Conservation (phyloP, 495 filamentous ascomycete species). For the Aspergillus funiculosus region DNA sequence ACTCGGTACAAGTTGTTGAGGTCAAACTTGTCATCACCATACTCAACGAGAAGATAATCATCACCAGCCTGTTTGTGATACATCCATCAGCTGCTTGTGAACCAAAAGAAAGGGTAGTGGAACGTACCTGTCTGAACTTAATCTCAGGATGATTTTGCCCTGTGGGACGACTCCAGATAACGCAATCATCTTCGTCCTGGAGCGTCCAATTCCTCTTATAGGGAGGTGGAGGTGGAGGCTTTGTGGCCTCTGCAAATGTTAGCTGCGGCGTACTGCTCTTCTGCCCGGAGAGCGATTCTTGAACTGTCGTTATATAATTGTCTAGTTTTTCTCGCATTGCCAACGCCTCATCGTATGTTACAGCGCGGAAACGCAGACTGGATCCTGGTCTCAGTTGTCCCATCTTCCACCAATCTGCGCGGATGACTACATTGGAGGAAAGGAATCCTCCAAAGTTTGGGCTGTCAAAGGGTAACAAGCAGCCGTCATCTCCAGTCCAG, state of each 20-base stretch:
- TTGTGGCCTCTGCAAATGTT: too few relatives aligned
- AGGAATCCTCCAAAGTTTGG: slow-evolving; percentile 58
- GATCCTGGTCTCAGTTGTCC: slow-evolving; percentile 58
- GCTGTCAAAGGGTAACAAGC: slow-evolving; percentile 53
- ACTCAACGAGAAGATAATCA: slow-evolving; percentile 49
- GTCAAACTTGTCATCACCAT: slow-evolving; percentile 45
- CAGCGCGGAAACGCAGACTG: slow-evolving; percentile 40
- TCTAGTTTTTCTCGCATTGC: slow-evolving; percentile 28
- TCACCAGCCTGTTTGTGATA: slow-evolving; percentile 42
- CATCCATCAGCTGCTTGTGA: background rate
- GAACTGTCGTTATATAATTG: slow-evolving; percentile 32
- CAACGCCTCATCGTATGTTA: slow-evolving; percentile 45
- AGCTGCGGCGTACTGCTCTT: too few relatives aligned
- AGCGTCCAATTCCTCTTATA: too few relatives aligned
- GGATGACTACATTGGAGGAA: slow-evolving; percentile 47
- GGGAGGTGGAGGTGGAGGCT: too few relatives aligned
- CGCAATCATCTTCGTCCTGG: too few relatives aligned
- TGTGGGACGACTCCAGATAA: too few relatives aligned
- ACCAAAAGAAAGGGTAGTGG: background rate
- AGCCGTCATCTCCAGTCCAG: slow-evolving; percentile 54
- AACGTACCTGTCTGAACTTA: slow-evolving; percentile 36
- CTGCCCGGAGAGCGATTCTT: too few relatives aligned
- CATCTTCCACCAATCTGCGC: slow-evolving; percentile 53
- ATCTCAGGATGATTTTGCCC: too few relatives aligned
- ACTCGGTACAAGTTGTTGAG: slow-evolving; percentile 48